Conservation (phyloP, 192 early-diverging fungal genomes). For the Pilaira anomala region DNA sequence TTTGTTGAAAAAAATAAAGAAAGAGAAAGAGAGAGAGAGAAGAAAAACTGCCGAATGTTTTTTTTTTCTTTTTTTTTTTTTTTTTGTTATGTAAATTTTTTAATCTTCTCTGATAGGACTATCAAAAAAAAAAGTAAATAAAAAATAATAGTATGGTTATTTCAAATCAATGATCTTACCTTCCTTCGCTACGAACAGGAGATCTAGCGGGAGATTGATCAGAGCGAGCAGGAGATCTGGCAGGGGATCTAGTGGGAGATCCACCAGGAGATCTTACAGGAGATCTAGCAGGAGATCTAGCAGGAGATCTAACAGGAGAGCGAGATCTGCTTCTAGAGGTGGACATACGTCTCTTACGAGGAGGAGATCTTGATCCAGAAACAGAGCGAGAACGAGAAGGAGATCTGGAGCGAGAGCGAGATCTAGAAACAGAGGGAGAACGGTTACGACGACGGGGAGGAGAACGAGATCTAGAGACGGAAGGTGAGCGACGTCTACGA, state of each 20-base stretch:
- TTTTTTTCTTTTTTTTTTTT: too few relatives aligned
- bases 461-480: slow-evolving; percentile 10
- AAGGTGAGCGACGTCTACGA: slow-evolving; percentile 30
- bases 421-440: slow-evolving; percentile 14
- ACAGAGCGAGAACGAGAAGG: slow-evolving; percentile 7
- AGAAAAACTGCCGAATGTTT: too few relatives aligned
- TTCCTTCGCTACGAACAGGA: slow-evolving; percentile 5
- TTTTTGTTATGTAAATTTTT: too few relatives aligned
- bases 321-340: slow-evolving; percentile 14
- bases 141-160: too few relatives aligned
- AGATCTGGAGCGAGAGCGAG: slow-evolving; percentile 6
- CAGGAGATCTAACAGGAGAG: slow-evolving; percentile 2
- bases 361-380: slow-evolving; percentile 13
- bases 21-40: too few relatives aligned
- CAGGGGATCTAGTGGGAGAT: background rate
- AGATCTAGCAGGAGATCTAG: background rate
- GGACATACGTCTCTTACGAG: slow-evolving; percentile 1
- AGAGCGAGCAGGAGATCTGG: background rate
- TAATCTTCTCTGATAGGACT: too few relatives aligned
- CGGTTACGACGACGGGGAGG: slow-evolving; percentile 17
- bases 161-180: background rate
- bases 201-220: background rate
- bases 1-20: too few relatives aligned
- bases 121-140: too few relatives aligned
- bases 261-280: background rate